phyloP scores from a whole-genome alignment of 139 green algal species.

The Chlamydomonas applanata region DNA sequence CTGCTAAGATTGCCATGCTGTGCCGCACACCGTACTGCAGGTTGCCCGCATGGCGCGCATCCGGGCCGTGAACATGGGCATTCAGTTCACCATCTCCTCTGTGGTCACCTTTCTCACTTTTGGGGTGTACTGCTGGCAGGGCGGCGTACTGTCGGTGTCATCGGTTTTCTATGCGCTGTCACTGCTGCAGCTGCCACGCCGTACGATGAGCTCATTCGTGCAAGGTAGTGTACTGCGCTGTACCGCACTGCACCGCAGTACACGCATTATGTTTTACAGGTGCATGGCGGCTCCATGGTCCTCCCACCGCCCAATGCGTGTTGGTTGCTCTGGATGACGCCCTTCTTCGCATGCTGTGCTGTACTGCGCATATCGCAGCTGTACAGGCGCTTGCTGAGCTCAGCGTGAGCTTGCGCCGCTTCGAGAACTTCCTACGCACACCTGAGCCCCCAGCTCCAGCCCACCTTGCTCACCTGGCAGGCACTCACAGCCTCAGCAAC shows the following conservation, averaged over 20 bases:
- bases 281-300: too few species aligned
- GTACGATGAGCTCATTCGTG: too few species aligned
- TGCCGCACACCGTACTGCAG: too few species aligned
- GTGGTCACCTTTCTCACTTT: conserved; percentile 61
- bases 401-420: conserved; percentile 57
- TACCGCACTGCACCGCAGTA: too few species aligned
- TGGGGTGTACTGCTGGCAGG: neutral
- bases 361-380: neutral
- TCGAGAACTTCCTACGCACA: conserved; percentile 71
- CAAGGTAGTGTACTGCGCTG: too few species aligned
- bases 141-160: conserved; percentile 35
- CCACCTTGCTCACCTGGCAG: conserved; percentile 17
- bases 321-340: too few species aligned
- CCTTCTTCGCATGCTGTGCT: too few species aligned
- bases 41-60: conserved; percentile 40
- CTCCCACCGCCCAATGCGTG: too few species aligned
- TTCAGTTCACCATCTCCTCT: conserved; percentile 43
- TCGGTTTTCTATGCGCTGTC: conserved; percentile 61
- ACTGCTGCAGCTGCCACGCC: conserved; percentile 54
- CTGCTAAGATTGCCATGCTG: too few species aligned
- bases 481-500: too few species aligned
- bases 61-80: conserved; percentile 50
- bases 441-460: conserved; percentile 53
- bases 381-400: conserved; percentile 48
- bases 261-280: too few species aligned